Evolutionary conservation across 805 yeast genomes (phyloP).

Genomic region (Wickerhamomyces bovis): DNA sequence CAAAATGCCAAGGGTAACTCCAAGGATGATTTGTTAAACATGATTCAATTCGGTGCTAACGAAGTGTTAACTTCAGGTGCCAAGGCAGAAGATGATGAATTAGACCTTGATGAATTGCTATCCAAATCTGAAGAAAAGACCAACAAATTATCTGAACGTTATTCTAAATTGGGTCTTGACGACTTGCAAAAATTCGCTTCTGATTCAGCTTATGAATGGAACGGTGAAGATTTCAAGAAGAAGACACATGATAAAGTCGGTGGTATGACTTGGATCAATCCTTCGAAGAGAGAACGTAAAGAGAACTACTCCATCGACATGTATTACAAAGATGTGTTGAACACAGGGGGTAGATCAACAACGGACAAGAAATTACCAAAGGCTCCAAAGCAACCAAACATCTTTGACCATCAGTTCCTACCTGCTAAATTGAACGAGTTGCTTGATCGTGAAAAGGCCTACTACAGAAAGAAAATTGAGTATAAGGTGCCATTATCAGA

Average conservation of each 20-base stretch:
- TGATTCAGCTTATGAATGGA: constrained; percentile 81
- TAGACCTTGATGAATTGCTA: constrained; percentile 58
- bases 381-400: constrained; percentile 77
- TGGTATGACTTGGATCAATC: constrained; percentile 70
- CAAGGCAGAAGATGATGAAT: constrained; percentile 35
- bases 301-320: constrained; percentile 84
- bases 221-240: constrained; percentile 75
- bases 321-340: constrained; percentile 76
- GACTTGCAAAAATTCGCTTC: constrained; percentile 73
- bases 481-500: constrained; percentile 58
- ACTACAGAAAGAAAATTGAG: constrained; percentile 61
- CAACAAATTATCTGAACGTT: constrained; percentile 52
- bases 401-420: constrained; percentile 88
- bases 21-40: constrained; percentile 68
- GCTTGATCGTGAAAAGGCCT: constrained; percentile 75
- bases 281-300: constrained; percentile 78
- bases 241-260: constrained; percentile 44
- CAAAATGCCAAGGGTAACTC: constrained; percentile 36
- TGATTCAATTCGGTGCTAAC: constrained; percentile 82
- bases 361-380: constrained; percentile 52
- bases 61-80: constrained; percentile 38
- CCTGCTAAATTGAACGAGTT: constrained; percentile 71
- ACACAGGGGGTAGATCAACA: constrained; percentile 57
- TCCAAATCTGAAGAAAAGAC: constrained; percentile 60
- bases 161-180: constrained; percentile 62